Percentiles rank a stretch among this genome's conserved stretches.
These are phyloP conservation scores for Zizania palustris DNA, from an alignment of 202 grass and related monocot genomes.

Conservation along the genomic window DNA sequence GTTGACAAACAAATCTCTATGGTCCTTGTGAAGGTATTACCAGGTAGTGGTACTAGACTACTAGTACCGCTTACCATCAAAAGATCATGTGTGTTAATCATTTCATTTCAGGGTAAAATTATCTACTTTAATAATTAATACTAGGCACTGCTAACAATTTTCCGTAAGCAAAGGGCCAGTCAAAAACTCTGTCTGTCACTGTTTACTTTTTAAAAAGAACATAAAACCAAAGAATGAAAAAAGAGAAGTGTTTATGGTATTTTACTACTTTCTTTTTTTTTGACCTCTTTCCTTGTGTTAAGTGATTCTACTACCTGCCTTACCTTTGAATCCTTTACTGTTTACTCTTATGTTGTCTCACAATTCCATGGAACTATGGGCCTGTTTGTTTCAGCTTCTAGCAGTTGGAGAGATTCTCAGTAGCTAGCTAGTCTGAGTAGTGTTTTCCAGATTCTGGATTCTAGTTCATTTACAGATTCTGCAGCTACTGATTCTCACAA, in stretches of 20 bases:
- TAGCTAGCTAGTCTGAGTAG: too few relatives aligned
- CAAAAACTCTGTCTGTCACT: background rate
- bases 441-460: too few relatives aligned
- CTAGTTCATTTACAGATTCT: too few relatives aligned
- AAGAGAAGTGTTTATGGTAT: background rate
- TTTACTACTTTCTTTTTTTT: background rate
- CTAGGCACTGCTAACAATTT: too few relatives aligned
- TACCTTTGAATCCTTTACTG: background rate
- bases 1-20: background rate
- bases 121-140: too few relatives aligned
- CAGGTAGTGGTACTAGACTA: background rate
- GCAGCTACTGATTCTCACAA: too few relatives aligned
- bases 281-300: background rate
- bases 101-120: too few relatives aligned
- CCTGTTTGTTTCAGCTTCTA: too few relatives aligned
- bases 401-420: too few relatives aligned
- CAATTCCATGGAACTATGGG: conserved; percentile 3
- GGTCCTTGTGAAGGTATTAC: conserved; percentile 1
- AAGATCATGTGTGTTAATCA: background rate
- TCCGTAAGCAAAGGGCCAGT: background rate
- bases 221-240: background rate
- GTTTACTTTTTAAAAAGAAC: background rate
- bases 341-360: background rate
- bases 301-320: background rate
- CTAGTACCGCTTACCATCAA: background rate